A percentile compares a stretch with the other conserved stretches of the same genome.
These are phyloP conservation scores for Pythium guiyangense DNA, from an alignment of 352 stramenopile species.

Conservation along the genomic window DNA sequence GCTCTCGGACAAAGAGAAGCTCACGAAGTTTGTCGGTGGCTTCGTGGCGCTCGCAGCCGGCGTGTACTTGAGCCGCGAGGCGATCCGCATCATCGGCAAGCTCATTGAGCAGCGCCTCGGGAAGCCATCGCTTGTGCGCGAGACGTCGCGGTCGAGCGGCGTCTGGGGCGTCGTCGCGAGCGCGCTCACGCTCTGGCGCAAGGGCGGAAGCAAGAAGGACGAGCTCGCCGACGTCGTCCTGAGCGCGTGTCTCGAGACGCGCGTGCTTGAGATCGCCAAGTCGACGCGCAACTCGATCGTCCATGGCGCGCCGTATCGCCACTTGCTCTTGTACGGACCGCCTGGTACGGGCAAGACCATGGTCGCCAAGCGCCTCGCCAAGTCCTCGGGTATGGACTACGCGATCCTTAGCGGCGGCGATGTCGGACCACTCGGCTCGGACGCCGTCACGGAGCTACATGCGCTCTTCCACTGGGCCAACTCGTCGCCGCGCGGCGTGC, in stretches of 20 bases:
- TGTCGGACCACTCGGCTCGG: constrained; percentile 67
- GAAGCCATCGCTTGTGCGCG: constrained; percentile 66
- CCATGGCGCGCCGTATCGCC: constrained; percentile 72
- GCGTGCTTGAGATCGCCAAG: constrained; percentile 55
- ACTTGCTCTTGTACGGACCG: constrained; percentile 82
- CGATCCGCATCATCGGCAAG: constrained; percentile 48
- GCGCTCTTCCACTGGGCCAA: constrained; percentile 81
- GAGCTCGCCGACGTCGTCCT: constrained; percentile 63
- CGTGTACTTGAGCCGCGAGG: constrained; percentile 60
- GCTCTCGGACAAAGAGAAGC: constrained; percentile 55
- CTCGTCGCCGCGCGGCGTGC: constrained; percentile 54
- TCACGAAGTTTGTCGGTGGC: constrained; percentile 50
- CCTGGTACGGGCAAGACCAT: constrained; percentile 87
- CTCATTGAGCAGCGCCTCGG: constrained; percentile 60
- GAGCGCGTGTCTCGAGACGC: constrained; percentile 43
- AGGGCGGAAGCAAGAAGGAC: constrained; percentile 23
- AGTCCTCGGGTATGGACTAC: constrained; percentile 69
- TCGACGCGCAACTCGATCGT: constrained; percentile 57
- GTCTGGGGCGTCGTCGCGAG: constrained; percentile 34
- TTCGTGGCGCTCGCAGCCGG: constrained; percentile 53
- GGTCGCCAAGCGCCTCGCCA: constrained; percentile 76
- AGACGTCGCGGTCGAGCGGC: constrained; percentile 53
- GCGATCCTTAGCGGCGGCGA: constrained; percentile 84
- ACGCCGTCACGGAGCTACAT: constrained; percentile 79
- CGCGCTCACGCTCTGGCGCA: constrained; percentile 18